phyloP scores from a whole-genome alignment of 2,329 filamentous ascomycete species.

The Xenoacremonium recifei region DNA sequence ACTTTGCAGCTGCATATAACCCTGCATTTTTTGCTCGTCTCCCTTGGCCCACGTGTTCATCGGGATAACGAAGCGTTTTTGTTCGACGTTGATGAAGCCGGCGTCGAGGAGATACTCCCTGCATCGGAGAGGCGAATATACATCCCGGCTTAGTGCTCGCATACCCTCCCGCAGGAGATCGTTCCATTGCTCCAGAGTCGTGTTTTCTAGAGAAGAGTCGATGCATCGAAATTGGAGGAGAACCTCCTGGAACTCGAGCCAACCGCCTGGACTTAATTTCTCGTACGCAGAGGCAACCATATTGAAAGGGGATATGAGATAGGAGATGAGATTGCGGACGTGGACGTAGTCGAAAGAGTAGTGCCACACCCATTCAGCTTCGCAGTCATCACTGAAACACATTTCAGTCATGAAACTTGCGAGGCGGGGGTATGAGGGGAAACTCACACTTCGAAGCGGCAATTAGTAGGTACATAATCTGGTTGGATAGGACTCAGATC shows the following conservation, averaged over 20 bases:
- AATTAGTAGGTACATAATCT: conserved; percentile 5
- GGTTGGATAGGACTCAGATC: conserved; percentile 12
- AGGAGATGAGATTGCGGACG: neutral
- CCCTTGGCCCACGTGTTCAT: conserved; percentile 12
- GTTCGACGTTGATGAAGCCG: conserved; percentile 5
- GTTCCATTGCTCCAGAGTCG: conserved; percentile 7
- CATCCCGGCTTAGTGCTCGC: neutral
- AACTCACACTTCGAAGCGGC: conserved; percentile 5
- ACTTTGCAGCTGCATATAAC: conserved; percentile 11
- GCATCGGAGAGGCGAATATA: neutral
- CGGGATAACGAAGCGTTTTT: conserved; percentile 11
- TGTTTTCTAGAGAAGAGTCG: conserved; percentile 7
- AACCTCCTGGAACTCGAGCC: conserved; percentile 8
- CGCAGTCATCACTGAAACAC: neutral
- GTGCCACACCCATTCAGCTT: conserved; percentile 5
- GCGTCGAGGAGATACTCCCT: conserved; percentile 1
- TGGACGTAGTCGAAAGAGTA: neutral
- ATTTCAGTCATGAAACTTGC: neutral
- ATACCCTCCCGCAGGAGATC: neutral
- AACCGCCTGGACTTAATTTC: conserved; percentile 6
- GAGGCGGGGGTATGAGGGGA: neutral
- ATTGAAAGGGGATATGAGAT: neutral
- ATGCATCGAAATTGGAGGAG: conserved; percentile 9
- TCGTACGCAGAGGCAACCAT: neutral
- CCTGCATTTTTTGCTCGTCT: conserved; percentile 11